Percentiles rank a stretch among this genome's conserved stretches.
These are phyloP conservation scores for Kickxella alabastrina DNA, from an alignment of 192 early-diverging fungal species.

Conservation along the genomic window DNA sequence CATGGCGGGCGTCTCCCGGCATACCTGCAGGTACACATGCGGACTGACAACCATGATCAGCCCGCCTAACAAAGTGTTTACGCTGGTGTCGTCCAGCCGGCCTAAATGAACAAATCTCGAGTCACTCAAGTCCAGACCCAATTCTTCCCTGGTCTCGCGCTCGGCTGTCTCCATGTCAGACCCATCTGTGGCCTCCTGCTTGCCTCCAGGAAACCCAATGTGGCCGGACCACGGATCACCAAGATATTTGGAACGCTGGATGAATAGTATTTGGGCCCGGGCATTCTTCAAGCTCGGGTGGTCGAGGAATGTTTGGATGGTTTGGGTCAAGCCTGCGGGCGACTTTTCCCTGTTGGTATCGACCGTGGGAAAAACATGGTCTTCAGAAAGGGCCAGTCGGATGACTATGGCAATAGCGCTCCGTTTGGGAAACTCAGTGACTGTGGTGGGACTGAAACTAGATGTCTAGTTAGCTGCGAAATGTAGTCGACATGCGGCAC, in stretches of 20 bases:
- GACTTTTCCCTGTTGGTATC: neutral
- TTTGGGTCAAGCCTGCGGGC: constrained; percentile 4
- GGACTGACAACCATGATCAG: constrained; percentile 23
- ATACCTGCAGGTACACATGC: constrained; percentile 35
- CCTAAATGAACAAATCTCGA: constrained; percentile 17
- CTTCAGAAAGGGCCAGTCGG: constrained; percentile 18
- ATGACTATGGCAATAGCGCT: constrained; percentile 31
- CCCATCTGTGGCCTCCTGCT: constrained; percentile 18
- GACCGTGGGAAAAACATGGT: constrained; percentile 5
- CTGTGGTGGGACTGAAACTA: constrained; percentile 22
- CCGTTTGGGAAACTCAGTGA: constrained; percentile 6
- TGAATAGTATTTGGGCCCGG: constrained; percentile 32
- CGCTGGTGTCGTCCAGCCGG: constrained; percentile 17
- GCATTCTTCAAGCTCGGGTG: neutral
- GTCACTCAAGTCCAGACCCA: constrained; percentile 21
- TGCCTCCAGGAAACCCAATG: constrained; percentile 50
- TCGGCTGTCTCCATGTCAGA: constrained; percentile 22
- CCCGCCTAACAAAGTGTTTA: constrained; percentile 5
- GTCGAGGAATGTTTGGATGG: constrained; percentile 6
- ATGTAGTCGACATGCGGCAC: constrained; percentile 31
- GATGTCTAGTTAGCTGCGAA: constrained; percentile 31
- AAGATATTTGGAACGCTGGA: constrained; percentile 33
- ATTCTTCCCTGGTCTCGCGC: constrained; percentile 39
- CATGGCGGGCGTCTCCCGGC: constrained; percentile 6
- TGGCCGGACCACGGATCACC: constrained; percentile 48